Percentiles rank a stretch among this genome's conserved stretches.
These are phyloP conservation scores for Apiospora sp. DNA, from an alignment of 2,329 filamentous ascomycete genomes.

Conservation along the genomic window DNA sequence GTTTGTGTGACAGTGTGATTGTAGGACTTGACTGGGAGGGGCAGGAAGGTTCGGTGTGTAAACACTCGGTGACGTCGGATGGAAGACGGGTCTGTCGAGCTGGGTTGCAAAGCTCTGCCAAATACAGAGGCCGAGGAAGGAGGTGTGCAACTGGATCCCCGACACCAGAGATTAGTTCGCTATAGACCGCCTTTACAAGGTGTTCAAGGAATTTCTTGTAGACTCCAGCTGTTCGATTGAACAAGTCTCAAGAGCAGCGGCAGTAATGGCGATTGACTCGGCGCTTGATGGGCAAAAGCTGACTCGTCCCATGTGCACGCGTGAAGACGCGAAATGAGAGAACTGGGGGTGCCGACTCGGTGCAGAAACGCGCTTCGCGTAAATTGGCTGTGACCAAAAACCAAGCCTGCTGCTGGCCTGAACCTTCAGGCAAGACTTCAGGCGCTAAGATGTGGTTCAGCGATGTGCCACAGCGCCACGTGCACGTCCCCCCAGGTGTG, in stretches of 20 bases:
- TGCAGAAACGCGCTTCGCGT: conserved; percentile 21
- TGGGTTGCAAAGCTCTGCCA: neutral
- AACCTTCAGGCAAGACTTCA: neutral
- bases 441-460: neutral
- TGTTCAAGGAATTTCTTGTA: neutral
- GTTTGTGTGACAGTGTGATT: neutral
- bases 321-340: conserved; percentile 21
- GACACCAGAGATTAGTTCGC: neutral
- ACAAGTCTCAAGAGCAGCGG: neutral
- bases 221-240: neutral
- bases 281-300: neutral
- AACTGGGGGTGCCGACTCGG: neutral
- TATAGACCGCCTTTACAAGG: neutral
- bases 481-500: neutral
- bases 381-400: conserved; percentile 8
- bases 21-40: conserved; percentile 1
- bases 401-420: neutral
- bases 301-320: conserved; percentile 18
- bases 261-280: neutral
- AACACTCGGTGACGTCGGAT: neutral
- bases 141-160: neutral
- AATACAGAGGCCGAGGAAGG: neutral
- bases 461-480: neutral
- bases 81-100: neutral
- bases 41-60: neutral